phyloP scores from a whole-genome alignment of 2,329 filamentous ascomycete species.

The Nemania sp. region DNA sequence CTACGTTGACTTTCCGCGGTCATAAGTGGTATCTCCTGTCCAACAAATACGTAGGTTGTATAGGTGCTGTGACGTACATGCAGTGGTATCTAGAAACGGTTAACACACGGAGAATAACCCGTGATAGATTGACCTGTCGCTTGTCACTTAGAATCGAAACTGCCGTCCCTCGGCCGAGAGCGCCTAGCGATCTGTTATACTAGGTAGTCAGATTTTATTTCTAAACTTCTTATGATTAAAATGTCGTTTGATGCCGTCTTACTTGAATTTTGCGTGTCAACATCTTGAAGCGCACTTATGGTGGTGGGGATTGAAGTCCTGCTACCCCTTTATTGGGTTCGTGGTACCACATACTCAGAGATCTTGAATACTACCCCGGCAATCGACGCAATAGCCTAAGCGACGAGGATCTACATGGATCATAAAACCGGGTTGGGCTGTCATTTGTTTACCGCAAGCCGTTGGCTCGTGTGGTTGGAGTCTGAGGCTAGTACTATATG shows the following conservation, averaged over 20 bases:
- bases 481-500: constrained; percentile 30
- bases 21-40: constrained; percentile 7
- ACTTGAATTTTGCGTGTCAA: background rate
- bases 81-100: constrained; percentile 25
- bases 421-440: constrained; percentile 22
- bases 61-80: constrained; percentile 22
- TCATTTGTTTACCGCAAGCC: constrained; percentile 18
- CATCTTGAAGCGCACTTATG: background rate
- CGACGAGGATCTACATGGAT: constrained; percentile 25
- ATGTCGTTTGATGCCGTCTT: background rate
- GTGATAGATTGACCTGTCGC: constrained; percentile 20
- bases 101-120: constrained; percentile 23
- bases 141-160: constrained; percentile 5
- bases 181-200: background rate
- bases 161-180: constrained; percentile 5
- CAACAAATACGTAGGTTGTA: constrained; percentile 23
- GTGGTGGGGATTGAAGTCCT: constrained; percentile 4
- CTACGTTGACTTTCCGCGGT: constrained; percentile 6
- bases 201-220: background rate
- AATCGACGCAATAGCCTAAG: constrained; percentile 24
- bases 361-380: constrained; percentile 27
- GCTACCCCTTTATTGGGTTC: constrained; percentile 15
- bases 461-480: constrained; percentile 24
- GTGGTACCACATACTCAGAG: constrained; percentile 13
- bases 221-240: background rate